These are phyloP conservation scores for Verticillium klebahnii DNA, from an alignment of 2,329 filamentous ascomycete genomes.

Conservation along the genomic window DNA sequence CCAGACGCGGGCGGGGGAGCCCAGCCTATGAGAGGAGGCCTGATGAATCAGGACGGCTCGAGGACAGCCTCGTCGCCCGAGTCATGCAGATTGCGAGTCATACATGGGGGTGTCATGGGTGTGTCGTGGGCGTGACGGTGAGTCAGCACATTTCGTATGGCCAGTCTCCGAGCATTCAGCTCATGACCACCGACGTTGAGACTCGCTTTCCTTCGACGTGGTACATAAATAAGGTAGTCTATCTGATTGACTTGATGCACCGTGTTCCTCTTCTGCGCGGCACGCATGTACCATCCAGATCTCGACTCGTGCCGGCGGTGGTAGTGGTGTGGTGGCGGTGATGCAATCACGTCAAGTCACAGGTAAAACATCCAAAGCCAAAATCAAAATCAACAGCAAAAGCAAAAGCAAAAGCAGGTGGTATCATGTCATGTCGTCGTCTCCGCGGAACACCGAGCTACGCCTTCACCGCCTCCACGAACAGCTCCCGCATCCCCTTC, in stretches of 20 bases:
- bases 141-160: neutral
- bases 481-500: constrained; percentile 79
- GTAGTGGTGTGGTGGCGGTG: too few relatives aligned
- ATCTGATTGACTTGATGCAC: too few relatives aligned
- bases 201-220: too few relatives aligned
- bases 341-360: too few relatives aligned
- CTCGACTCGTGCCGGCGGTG: too few relatives aligned
- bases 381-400: too few relatives aligned
- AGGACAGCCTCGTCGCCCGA: neutral
- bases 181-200: too few relatives aligned
- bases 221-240: too few relatives aligned
- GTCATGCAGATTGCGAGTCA: neutral
- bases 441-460: constrained; percentile 20
- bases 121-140: neutral
- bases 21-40: neutral
- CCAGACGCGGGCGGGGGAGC: neutral
- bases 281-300: too few relatives aligned
- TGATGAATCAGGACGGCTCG: neutral
- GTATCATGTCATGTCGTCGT: neutral
- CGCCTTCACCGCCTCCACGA: constrained; percentile 61
- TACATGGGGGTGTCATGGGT: neutral
- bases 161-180: too few relatives aligned
- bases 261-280: too few relatives aligned
- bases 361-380: too few relatives aligned
- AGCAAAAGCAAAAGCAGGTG: neutral